These are phyloP conservation scores for Diaporthe amygdali DNA, from an alignment of 2,329 filamentous ascomycete species.

Conservation along the genomic window DNA sequence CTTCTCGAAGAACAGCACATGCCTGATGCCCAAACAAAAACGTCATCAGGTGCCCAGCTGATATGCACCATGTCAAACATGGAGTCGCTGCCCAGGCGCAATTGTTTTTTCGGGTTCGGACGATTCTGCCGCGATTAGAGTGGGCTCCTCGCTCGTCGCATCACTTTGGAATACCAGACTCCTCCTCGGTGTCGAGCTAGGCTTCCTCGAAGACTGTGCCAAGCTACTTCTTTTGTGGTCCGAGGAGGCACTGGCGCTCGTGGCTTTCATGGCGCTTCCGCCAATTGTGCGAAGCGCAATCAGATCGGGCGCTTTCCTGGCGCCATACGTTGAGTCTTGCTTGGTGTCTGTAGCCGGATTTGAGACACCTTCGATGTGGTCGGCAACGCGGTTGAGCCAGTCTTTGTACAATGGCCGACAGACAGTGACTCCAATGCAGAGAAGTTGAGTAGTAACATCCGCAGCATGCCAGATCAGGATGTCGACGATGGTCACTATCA, in stretches of 20 bases:
- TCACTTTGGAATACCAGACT: neutral
- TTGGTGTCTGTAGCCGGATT: neutral
- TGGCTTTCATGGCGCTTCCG: neutral
- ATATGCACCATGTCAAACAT: neutral
- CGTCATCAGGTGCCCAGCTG: neutral
- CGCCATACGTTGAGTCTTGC: neutral
- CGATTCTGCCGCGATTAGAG: neutral
- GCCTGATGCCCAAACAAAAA: neutral
- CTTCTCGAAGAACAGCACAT: neutral
- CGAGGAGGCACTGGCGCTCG: neutral
- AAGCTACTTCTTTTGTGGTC: neutral
- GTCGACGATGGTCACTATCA: slow-evolving; percentile 17
- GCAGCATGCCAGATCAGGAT: slow-evolving; percentile 22
- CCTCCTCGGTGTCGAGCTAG: neutral
- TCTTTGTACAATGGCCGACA: slow-evolving; percentile 25
- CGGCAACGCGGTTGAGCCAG: slow-evolving; percentile 20
- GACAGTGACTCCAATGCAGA: slow-evolving; percentile 21
- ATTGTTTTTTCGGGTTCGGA: neutral
- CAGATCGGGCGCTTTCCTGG: neutral
- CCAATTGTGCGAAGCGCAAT: slow-evolving; percentile 22
- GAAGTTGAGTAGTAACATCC: slow-evolving; percentile 20
- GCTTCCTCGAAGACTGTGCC: neutral
- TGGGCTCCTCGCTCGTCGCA: neutral
- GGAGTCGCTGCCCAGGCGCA: neutral
- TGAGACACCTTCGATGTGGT: neutral